These are phyloP conservation scores for rapeseed (Brassica napus) DNA, from an alignment of 345 rosid species.

Conservation along the genomic window DNA sequence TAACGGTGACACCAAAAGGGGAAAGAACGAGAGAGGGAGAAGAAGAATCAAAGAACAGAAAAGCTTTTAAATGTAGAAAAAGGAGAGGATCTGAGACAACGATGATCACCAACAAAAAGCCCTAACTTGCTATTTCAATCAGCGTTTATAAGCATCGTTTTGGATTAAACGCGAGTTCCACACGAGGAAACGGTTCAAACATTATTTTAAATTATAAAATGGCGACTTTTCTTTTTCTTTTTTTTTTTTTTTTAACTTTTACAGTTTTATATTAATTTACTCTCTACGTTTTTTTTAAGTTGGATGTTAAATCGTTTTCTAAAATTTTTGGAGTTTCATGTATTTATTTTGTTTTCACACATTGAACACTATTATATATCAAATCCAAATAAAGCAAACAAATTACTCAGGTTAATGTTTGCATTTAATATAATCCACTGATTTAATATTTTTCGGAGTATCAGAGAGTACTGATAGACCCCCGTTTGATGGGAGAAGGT, in stretches of 20 bases:
- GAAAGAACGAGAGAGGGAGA: background rate
- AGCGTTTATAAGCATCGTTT: slow-evolving; percentile 30
- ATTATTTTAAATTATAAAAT: background rate
- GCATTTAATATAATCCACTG: background rate
- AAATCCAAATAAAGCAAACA: background rate
- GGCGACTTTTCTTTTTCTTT: background rate
- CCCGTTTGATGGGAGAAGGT: background rate
- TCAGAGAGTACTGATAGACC: background rate
- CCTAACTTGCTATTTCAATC: slow-evolving; percentile 20
- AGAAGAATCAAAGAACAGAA: slow-evolving; percentile 15
- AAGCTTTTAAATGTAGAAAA: background rate
- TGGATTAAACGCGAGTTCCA: slow-evolving; percentile 51
- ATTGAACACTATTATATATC: too few relatives aligned
- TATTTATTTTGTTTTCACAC: too few relatives aligned
- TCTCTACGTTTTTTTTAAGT: too few relatives aligned
- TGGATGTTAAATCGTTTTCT: too few relatives aligned
- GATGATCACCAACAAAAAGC: slow-evolving; percentile 16
- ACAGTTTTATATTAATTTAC: too few relatives aligned
- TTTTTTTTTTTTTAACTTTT: too few relatives aligned
- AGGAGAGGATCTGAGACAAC: slow-evolving; percentile 22
- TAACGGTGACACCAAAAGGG: slow-evolving; percentile 2
- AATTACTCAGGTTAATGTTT: background rate
- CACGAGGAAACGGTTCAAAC: slow-evolving; percentile 61
- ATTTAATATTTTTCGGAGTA: background rate
- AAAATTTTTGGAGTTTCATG: too few relatives aligned